Evolutionary conservation across 805 yeast species (phyloP), one percentile per base, ranked within the genome.

Genomic region (Sugiyamaella smithiae): DNA sequence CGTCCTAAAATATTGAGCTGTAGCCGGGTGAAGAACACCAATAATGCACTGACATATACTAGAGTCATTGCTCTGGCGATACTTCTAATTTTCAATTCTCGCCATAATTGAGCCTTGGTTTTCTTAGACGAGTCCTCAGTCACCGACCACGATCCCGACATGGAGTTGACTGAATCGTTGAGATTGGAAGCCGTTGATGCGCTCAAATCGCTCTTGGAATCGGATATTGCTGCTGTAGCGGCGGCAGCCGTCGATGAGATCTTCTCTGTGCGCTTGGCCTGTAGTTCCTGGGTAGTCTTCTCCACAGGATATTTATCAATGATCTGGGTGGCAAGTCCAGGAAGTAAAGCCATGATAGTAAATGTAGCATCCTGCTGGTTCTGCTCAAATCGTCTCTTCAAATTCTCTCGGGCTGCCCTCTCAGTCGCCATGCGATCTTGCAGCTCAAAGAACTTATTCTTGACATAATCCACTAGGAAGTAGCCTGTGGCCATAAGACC

Each of bases 1-100:
- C 98, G 78, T 3, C 97, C 95, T 38, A 91, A 71, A 20, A 91
- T 82, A 62, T 93, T 93, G 60, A 91, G 73, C 67, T 91, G 98
- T 54, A 91, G 70, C 57, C 95, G 78, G 3, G 96, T 82, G 52
- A 91, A 76, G 31, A 91, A 71, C n/a, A 87, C 75, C 25, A 91
- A 69, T 31, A 88, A 72, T 0, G 90, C 77, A 38, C 80, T 74
- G 2, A 85, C 70, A 64, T 89, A 89, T 12, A 85, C 67, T 44
- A 86, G 70, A 1, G 95, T 80, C 40, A 91, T 66, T 31, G 85
- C 74, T 53, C 96, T 75, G 1, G 93, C 77, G 25, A 91, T 64
- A 42, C 93, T 82, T 62, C 82, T 78, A 40, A 80, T 72, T 65
- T 89, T 88, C 61, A 91, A 74, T 45, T 86, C 84, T 53, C 81